Evolutionary conservation across 2,329 filamentous ascomycete genomes (phyloP).

Genomic region (Phialophora expanda): DNA sequence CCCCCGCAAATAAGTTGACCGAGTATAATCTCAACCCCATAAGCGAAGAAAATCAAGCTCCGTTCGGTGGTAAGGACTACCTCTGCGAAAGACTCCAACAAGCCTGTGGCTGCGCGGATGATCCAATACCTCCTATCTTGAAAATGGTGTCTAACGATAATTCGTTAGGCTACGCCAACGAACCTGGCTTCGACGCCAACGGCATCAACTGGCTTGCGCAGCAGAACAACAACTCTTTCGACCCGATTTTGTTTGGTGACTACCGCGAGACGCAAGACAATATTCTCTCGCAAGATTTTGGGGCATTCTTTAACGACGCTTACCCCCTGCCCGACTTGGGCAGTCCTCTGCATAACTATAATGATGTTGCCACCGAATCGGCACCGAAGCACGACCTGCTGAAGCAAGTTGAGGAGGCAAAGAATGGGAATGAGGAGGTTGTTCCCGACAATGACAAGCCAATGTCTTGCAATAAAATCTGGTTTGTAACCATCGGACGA

Average conservation of each 20-base stretch:
- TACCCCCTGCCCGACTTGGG: constrained; percentile 77
- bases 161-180: constrained; percentile 32
- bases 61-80: constrained; percentile 48
- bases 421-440: constrained; percentile 72
- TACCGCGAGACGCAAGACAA: constrained; percentile 91
- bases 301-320: constrained; percentile 75
- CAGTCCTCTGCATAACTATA: constrained; percentile 73
- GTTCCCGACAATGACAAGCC: constrained; percentile 67
- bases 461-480: constrained; percentile 88
- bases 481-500: constrained; percentile 66
- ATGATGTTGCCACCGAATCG: constrained; percentile 49
- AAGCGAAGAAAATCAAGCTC: constrained; percentile 39
- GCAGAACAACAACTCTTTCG: constrained; percentile 65
- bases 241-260: constrained; percentile 87
- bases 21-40: constrained; percentile 44
- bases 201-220: constrained; percentile 50
- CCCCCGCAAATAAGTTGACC: constrained; percentile 48
- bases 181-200: constrained; percentile 49
- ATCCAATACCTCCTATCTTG: constrained; percentile 42
- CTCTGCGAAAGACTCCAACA: constrained; percentile 53
- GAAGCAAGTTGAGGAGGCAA: constrained; percentile 75
- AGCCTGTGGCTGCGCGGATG: constrained; percentile 51
- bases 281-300: constrained; percentile 73
- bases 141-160: constrained; percentile 33
- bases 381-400: constrained; percentile 71